Evolutionary conservation across 495 filamentous ascomycete species (phyloP).

Genomic region (Diplogelasinospora grovesii): DNA sequence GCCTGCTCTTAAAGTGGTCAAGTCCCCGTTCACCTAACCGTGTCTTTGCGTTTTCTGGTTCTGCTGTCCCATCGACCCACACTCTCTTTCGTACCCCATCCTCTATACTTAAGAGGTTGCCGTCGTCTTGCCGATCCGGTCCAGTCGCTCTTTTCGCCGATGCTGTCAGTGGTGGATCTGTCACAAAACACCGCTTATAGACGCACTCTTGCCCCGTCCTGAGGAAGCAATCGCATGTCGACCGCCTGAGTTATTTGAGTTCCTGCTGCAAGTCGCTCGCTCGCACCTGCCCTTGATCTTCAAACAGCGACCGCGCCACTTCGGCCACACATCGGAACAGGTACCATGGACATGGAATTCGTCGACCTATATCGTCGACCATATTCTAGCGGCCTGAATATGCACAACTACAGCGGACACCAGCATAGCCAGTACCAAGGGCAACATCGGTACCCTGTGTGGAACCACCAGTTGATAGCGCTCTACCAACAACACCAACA

Average conservation of each 20-base stretch:
- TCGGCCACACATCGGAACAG: neutral
- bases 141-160: constrained; percentile 39
- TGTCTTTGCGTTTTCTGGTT: constrained; percentile 15
- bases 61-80: constrained; percentile 19
- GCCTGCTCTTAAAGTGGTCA: constrained; percentile 26
- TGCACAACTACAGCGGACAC: constrained; percentile 12
- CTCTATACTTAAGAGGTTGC: constrained; percentile 10
- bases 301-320: neutral
- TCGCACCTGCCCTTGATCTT: no score
- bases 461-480: constrained; percentile 22
- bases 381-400: constrained; percentile 12
- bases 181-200: neutral
- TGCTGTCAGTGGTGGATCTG: neutral
- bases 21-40: constrained; percentile 18
- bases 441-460: constrained; percentile 20
- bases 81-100: constrained; percentile 24
- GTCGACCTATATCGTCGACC: constrained; percentile 23
- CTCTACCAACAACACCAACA: constrained; percentile 26
- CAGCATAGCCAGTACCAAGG: constrained; percentile 15
- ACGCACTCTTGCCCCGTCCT: neutral
- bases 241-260: no score
- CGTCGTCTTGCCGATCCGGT: constrained; percentile 22
- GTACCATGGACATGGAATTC: constrained; percentile 24
- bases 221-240: neutral
- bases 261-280: no score